A percentile compares a stretch with the other conserved stretches of the same genome.
Evolutionary conservation across 164 flowering plant species (phyloP).

Genomic region (Houttuynia cordata): DNA sequence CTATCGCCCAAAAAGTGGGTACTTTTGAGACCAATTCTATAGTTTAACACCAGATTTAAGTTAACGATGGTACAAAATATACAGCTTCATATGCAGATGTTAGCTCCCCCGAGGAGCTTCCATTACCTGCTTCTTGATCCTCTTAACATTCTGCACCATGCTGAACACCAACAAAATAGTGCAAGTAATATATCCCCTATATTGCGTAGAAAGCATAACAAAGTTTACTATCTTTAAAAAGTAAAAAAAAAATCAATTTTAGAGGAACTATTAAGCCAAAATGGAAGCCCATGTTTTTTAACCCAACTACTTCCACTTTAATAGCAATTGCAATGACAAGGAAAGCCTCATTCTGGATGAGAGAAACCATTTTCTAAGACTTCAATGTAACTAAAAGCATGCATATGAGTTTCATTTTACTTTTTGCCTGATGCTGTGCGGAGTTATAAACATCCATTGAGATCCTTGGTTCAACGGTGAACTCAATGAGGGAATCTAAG

Average conservation of each 20-base stretch:
- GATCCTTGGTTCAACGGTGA: slow-evolving; percentile 75
- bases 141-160: slow-evolving; percentile 55
- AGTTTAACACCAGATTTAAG: neutral
- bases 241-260: too few relatives aligned
- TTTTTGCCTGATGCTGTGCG: slow-evolving; percentile 84
- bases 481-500: slow-evolving; percentile 79
- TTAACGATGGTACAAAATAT: neutral
- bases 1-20: too few relatives aligned
- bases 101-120: slow-evolving; percentile 64
- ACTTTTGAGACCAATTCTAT: neutral
- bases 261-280: neutral
- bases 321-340: too few relatives aligned
- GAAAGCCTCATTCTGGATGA: neutral
- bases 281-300: too few relatives aligned
- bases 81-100: neutral
- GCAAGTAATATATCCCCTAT: neutral
- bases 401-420: too few relatives aligned
- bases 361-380: neutral
- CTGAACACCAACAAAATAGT: slow-evolving; percentile 25
- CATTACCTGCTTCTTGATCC: slow-evolving; percentile 90
- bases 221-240: too few relatives aligned
- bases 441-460: slow-evolving; percentile 97
- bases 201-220: too few relatives aligned
- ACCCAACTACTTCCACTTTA: too few relatives aligned
- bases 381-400: neutral